Evolutionary conservation across 1,139 yeast species (phyloP).

Genomic region (Yamadazyma atlantica): DNA sequence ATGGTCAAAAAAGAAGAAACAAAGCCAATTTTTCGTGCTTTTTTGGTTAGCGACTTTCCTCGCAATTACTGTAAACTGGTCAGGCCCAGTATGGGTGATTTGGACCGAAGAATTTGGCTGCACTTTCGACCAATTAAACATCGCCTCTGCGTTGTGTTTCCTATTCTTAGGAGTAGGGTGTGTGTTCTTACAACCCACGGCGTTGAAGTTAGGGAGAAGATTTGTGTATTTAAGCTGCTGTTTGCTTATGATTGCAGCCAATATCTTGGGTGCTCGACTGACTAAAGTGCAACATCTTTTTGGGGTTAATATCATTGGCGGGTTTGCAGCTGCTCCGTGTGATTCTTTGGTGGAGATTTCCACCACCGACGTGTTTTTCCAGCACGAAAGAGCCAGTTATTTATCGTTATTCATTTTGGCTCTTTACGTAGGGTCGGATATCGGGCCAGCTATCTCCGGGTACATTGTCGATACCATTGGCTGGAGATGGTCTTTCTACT

Average conservation of each 20-base stretch:
- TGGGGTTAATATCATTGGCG: conserved; percentile 33
- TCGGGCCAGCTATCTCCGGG: conserved; percentile 49
- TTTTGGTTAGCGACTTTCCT: conserved; percentile 40
- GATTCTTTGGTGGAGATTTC: conserved; percentile 51
- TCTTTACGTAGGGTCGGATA: conserved; percentile 42
- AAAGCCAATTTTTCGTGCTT: conserved; percentile 31
- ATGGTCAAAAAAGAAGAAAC: conserved; percentile 35
- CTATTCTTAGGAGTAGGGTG: conserved; percentile 41
- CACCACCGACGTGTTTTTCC: conserved; percentile 47
- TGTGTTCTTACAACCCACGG: conserved; percentile 41
- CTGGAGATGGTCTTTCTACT: conserved; percentile 49
- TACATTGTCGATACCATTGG: conserved; percentile 37
- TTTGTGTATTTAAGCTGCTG: conserved; percentile 37
- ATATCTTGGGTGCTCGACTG: conserved; percentile 35
- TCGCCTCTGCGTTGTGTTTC: conserved; percentile 34
- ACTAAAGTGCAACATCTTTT: conserved; percentile 25
- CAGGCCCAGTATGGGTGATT: conserved; percentile 42
- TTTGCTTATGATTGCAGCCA: conserved; percentile 31
- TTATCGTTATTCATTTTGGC: conserved; percentile 41
- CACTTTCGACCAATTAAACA: conserved; percentile 27
- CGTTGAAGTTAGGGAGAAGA: conserved; percentile 41
- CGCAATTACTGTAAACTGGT: conserved; percentile 42
- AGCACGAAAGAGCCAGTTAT: conserved; percentile 47
- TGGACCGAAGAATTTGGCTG: conserved; percentile 35
- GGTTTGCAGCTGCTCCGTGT: conserved; percentile 51